Conservation (phyloP, 2,329 filamentous ascomycete genomes). For the Trichoderma atrobrunneum region DNA sequence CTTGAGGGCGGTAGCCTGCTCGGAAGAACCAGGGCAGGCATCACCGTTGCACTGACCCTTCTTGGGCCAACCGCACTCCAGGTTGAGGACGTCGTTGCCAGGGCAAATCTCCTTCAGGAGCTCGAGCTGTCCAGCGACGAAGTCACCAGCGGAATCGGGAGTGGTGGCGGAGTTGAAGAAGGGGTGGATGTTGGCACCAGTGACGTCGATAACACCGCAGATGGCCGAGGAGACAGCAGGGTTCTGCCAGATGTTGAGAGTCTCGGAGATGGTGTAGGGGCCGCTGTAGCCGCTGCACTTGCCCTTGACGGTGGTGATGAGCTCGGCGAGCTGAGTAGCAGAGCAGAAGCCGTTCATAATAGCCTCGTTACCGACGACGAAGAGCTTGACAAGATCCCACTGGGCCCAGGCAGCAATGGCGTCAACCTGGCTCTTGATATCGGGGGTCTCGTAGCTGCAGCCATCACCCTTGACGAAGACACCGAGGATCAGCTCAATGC, state of each 20-base stretch:
- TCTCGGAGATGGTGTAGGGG: constrained; percentile 80
- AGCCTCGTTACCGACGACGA: constrained; percentile 90
- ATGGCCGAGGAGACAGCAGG: constrained; percentile 55
- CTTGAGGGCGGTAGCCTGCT: constrained; percentile 72
- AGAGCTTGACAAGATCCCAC: constrained; percentile 73
- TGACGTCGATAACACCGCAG: constrained; percentile 72
- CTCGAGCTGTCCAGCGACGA: constrained; percentile 70
- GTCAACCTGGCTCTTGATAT: constrained; percentile 69
- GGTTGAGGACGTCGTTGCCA: constrained; percentile 70
- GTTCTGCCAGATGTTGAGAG: constrained; percentile 73
- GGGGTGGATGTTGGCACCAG: constrained; percentile 85
- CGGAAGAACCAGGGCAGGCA: constrained; percentile 62
- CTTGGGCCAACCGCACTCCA: constrained; percentile 90
- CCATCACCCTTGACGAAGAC: constrained; percentile 73
- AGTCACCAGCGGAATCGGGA: constrained; percentile 67
- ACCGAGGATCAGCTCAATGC: constrained; percentile 79
- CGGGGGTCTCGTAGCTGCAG: constrained; percentile 55
- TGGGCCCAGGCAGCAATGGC: constrained; percentile 69
- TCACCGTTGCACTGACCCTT: constrained; percentile 66
- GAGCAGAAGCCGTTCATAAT: constrained; percentile 71
- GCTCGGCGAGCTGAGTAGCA: constrained; percentile 61
- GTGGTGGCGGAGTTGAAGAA: constrained; percentile 79
- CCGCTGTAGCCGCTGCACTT: constrained; percentile 72
- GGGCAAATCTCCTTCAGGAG: constrained; percentile 69
- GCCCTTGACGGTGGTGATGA: constrained; percentile 66